A percentile compares a stretch with the other conserved stretches of the same genome.
Conservation (phyloP, 176 grass and related monocot species). For the Alloteropsis semialata region DNA sequence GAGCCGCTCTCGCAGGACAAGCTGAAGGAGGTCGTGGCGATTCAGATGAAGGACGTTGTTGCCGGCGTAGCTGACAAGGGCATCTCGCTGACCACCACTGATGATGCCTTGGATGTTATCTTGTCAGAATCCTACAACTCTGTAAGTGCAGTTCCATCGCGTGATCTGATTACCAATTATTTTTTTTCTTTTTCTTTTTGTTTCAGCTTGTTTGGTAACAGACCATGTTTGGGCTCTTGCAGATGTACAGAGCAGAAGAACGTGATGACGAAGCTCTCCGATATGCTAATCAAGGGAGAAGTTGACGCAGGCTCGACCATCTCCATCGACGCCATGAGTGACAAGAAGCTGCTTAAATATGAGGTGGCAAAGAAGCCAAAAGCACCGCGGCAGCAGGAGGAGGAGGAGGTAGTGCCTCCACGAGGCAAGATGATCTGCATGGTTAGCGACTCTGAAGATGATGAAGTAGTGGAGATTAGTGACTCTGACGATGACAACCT, state of each 20-base stretch:
- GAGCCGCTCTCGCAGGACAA: conserved; percentile 39
- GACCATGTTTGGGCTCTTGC: not conserved
- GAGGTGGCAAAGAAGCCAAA: not conserved
- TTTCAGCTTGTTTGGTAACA: not conserved
- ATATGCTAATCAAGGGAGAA: conserved; percentile 47
- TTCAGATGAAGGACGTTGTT: conserved; percentile 59
- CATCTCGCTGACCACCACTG: conserved; percentile 42
- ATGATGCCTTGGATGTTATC: conserved; percentile 56
- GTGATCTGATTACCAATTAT: not conserved
- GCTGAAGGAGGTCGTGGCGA: conserved; percentile 35
- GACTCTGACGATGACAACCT: not conserved
- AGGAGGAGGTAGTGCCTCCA: not conserved
- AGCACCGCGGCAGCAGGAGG: not conserved
- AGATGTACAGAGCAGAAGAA: conserved; percentile 54
- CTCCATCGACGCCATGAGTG: not conserved
- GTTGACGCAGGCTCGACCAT: conserved; percentile 20
- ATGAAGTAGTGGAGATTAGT: too few relatives aligned
- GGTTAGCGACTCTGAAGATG: not conserved
- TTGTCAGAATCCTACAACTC: conserved; percentile 57
- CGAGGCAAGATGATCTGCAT: not conserved
- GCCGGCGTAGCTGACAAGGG: conserved; percentile 46
- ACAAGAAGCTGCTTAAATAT: not conserved
- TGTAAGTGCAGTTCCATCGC: conserved; percentile 13
- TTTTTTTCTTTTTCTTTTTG: not conserved
- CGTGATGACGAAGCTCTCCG: conserved; percentile 44